These are phyloP conservation scores for Peronospora farinosa DNA, from an alignment of 352 stramenopile genomes.

Conservation along the genomic window DNA sequence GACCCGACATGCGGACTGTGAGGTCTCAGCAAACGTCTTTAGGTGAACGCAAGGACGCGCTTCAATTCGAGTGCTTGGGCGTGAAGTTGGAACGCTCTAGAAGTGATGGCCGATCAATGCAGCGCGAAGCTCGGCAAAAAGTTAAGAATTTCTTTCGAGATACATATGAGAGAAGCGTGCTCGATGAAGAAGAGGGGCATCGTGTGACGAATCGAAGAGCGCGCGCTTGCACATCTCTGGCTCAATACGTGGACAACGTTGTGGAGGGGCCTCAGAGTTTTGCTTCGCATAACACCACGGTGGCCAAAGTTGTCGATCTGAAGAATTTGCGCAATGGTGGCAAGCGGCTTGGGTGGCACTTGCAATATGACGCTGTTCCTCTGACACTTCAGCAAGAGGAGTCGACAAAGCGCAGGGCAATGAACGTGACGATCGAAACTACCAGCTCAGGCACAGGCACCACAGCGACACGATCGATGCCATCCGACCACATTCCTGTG, in stretches of 20 bases:
- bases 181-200: constrained; percentile 18
- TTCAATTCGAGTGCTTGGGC: constrained; percentile 2
- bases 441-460: constrained; percentile 12
- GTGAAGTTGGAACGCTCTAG: constrained; percentile 24
- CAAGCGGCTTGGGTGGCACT: constrained; percentile 11
- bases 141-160: constrained; percentile 46
- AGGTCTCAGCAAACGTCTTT: background rate
- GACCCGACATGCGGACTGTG: background rate
- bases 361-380: constrained; percentile 1
- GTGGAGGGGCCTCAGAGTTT: constrained; percentile 13
- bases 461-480: constrained; percentile 17
- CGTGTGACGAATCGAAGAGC: constrained; percentile 20
- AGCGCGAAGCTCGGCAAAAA: constrained; percentile 35
- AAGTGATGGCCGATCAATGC: constrained; percentile 32
- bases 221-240: constrained; percentile 27
- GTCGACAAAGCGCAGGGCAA: constrained; percentile 2
- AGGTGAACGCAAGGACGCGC: background rate
- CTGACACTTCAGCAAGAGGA: constrained; percentile 9
- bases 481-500: constrained; percentile 9
- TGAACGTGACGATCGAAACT: constrained; percentile 16
- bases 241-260: constrained; percentile 20
- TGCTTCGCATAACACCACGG: constrained; percentile 6
- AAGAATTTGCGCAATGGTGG: constrained; percentile 21
- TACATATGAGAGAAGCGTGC: constrained; percentile 25
- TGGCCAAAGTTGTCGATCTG: constrained; percentile 31